A percentile compares a stretch with the other conserved stretches of the same genome.
phyloP scores from a whole-genome alignment of 2,329 filamentous ascomycete species.

The Chrysoporthe cubensis region DNA sequence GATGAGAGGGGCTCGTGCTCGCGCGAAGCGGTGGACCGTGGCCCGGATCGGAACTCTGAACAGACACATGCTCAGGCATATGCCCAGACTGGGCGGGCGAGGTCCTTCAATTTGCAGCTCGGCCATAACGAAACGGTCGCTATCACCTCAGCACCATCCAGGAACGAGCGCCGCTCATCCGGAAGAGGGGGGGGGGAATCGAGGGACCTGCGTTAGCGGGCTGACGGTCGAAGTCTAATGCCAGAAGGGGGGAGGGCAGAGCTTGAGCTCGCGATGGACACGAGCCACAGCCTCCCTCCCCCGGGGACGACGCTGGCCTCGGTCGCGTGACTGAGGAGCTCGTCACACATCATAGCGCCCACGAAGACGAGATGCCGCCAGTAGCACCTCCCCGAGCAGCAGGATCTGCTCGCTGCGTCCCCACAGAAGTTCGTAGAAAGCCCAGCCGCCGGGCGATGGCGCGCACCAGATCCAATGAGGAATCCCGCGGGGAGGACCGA shows the following conservation, averaged over 20 bases:
- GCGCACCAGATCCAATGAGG: background rate
- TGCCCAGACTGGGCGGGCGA: background rate
- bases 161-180: background rate
- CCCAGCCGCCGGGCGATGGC: background rate
- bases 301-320: background rate
- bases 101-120: background rate
- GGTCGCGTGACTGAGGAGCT: background rate
- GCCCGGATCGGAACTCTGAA: background rate
- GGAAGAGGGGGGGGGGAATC: background rate
- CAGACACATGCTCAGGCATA: background rate
- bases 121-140: background rate
- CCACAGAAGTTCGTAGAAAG: background rate
- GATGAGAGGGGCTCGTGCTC: too few species aligned
- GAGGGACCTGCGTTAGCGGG: background rate
- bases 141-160: background rate
- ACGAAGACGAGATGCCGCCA: background rate
- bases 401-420: background rate
- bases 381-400: background rate
- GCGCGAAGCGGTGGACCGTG: too few species aligned
- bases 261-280: too few species aligned
- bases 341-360: conserved; percentile 3
- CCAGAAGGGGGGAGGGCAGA: background rate
- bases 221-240: background rate
- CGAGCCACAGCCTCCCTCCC: background rate
- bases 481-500: background rate